These are phyloP conservation scores for Handroanthus guayacan DNA, from an alignment of 257 asterid species.

Conservation along the genomic window DNA sequence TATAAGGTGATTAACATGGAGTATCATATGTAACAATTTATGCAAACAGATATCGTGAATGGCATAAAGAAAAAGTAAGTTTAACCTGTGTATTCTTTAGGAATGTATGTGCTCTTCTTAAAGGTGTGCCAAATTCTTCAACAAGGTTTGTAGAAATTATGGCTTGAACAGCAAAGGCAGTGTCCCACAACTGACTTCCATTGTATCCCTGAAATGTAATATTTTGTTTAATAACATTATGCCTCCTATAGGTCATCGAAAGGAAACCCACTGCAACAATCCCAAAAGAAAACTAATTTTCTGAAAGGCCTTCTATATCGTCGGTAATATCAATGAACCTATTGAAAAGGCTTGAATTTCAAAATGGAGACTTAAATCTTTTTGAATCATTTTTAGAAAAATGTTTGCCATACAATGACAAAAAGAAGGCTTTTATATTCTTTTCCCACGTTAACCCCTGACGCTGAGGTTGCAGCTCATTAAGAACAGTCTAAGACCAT, in stretches of 20 bases:
- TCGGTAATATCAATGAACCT: too few species aligned
- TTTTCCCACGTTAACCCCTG: too few species aligned
- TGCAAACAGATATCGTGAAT: constrained; percentile 17
- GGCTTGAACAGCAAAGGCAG: constrained; percentile 91
- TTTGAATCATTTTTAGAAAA: too few species aligned
- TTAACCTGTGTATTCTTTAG: constrained; percentile 80
- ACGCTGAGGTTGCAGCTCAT: too few species aligned
- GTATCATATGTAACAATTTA: constrained; percentile 21
- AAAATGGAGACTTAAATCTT: too few species aligned
- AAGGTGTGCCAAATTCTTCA: constrained; percentile 74
- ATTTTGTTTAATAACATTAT: constrained; percentile 2
- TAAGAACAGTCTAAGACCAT: too few species aligned
- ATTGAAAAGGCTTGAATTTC: too few species aligned
- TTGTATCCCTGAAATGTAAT: constrained; percentile 78
- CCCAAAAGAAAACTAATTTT: not conserved
- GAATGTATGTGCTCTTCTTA: constrained; percentile 75
- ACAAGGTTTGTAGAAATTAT: constrained; percentile 69
- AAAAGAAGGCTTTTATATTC: too few species aligned
- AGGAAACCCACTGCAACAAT: constrained; percentile 9
- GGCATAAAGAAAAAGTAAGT: constrained; percentile 25
- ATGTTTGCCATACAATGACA: too few species aligned
- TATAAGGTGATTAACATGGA: constrained; percentile 32
- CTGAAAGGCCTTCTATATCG: too few species aligned
- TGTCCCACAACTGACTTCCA: constrained; percentile 98
- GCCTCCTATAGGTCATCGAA: constrained; percentile 20